Base-by-base conservation (phyloP, 306 rosid genomes). In the Quillaja saponaria region DNA sequence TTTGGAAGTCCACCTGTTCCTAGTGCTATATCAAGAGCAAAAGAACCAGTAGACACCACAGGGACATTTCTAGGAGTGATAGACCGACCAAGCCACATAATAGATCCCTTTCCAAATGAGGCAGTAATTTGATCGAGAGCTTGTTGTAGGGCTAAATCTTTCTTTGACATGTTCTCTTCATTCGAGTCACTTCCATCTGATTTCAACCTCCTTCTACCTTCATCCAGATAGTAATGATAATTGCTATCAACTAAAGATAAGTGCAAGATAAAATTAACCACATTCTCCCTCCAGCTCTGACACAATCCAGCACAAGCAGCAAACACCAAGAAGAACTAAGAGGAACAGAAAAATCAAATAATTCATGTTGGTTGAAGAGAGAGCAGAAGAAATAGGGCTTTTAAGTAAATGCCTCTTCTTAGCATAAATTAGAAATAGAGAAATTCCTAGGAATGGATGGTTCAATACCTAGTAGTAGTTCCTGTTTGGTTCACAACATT, bases 71-170 rank as follows among this genome's bases (percentile, higher is more conserved):
- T 84, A 16, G 74, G 68, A 44, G 73, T 34, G 39, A 7, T 67
- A 8, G 92, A 57, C 52, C 84, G 85, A 54, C 96, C 98, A 71
- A 91, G 92, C 98, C 98, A 88, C 98, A 86, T 88, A 62, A 88
- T 92, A 52, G 96, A 79, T 53, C 90, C 98, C 68, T 88, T 92
- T 64, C 97, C 97, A 76, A 86, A 84, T 28, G 95, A 61, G 17
- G 95, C 72, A 10, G 87, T 82, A 60, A 92, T 92, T 79, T 92
- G 98, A 76, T 92, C 96, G 68, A 92, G 57, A 21, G 96, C 96
- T 84, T 88, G 92, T 39, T 81, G 85, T 34, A 91, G 81, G 25
- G 96, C 90, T 67, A 79, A 37, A 8, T 91, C 98, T 78, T 80
- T 91, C 88, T 86, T 86, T 4, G 95, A 78, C 81, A 84, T 34